phyloP scores from a whole-genome alignment of 192 early-diverging fungal species.

The Phlyctochytrium planicorne region DNA sequence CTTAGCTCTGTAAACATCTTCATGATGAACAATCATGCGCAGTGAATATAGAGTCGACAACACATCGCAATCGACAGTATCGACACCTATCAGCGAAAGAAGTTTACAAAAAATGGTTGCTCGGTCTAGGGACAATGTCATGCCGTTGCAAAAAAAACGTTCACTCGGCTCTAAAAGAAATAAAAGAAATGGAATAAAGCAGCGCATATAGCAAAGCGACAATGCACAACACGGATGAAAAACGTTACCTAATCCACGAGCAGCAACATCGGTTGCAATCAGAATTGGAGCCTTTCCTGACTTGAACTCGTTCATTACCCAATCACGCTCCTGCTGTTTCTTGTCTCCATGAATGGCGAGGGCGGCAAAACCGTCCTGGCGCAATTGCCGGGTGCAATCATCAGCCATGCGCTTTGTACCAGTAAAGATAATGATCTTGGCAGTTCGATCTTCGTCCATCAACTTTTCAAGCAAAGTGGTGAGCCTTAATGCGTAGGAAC shows the following conservation, averaged over 20 bases:
- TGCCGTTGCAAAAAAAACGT: too few species aligned
- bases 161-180: too few species aligned
- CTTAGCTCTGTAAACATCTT: too few species aligned
- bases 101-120: too few species aligned
- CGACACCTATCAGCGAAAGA: too few species aligned
- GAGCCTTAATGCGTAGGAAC: background rate
- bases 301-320: slow-evolving; percentile 93
- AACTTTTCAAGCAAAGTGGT: background rate
- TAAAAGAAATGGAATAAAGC: too few species aligned
- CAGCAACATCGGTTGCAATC: slow-evolving; percentile 89
- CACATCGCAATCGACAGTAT: too few species aligned
- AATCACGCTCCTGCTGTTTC: slow-evolving; percentile 93
- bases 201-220: too few species aligned
- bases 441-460: slow-evolving; percentile 26
- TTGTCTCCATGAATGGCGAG: slow-evolving; percentile 98
- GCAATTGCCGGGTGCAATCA: slow-evolving; percentile 81
- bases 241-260: slow-evolving; percentile 56
- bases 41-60: too few species aligned
- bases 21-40: too few species aligned
- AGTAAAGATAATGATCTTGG: slow-evolving; percentile 55
- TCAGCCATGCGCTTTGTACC: slow-evolving; percentile 60
- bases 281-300: slow-evolving; percentile 82
- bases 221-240: too few species aligned
- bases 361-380: slow-evolving; percentile 88
- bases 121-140: too few species aligned